These are phyloP conservation scores for Penicillium sp. DNA, from an alignment of 2,329 filamentous ascomycete genomes.

Conservation along the genomic window DNA sequence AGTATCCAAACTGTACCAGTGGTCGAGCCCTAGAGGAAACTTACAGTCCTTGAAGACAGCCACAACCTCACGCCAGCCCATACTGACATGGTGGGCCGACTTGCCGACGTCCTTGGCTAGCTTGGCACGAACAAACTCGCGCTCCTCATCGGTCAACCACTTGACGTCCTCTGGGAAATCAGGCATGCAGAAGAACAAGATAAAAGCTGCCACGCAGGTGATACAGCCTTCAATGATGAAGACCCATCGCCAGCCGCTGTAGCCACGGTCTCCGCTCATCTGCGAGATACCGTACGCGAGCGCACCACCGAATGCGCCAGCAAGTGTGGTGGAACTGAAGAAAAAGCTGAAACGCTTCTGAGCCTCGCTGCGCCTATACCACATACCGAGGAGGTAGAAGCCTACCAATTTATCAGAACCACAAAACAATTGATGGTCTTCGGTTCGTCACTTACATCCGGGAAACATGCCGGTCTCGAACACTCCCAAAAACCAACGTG, in stretches of 20 bases:
- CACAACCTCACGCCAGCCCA: conserved; percentile 60
- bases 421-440: not conserved
- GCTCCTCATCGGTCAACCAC: conserved; percentile 72
- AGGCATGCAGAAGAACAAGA: conserved; percentile 66
- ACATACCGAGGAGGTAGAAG: conserved; percentile 71
- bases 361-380: conserved; percentile 81
- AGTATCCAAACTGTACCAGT: conserved; percentile 4
- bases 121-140: conserved; percentile 64
- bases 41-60: conserved; percentile 67
- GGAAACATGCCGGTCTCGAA: conserved; percentile 72
- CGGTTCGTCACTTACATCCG: conserved; percentile 53
- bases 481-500: conserved; percentile 81
- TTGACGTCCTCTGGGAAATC: conserved; percentile 73
- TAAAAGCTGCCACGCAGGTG: conserved; percentile 61
- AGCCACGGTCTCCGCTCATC: conserved; percentile 58
- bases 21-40: conserved; percentile 10
- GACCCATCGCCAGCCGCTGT: conserved; percentile 55
- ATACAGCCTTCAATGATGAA: conserved; percentile 64
- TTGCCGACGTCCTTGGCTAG: conserved; percentile 68
- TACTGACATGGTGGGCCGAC: conserved; percentile 62
- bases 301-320: conserved; percentile 63
- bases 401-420: conserved; percentile 20
- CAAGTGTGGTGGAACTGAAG: conserved; percentile 70
- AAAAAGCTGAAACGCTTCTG: conserved; percentile 94
- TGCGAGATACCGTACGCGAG: conserved; percentile 61